Percentiles rank a stretch among this genome's conserved stretches.
phyloP scores from a whole-genome alignment of 495 filamentous ascomycete species.

The Oleoguttula mirabilis region DNA sequence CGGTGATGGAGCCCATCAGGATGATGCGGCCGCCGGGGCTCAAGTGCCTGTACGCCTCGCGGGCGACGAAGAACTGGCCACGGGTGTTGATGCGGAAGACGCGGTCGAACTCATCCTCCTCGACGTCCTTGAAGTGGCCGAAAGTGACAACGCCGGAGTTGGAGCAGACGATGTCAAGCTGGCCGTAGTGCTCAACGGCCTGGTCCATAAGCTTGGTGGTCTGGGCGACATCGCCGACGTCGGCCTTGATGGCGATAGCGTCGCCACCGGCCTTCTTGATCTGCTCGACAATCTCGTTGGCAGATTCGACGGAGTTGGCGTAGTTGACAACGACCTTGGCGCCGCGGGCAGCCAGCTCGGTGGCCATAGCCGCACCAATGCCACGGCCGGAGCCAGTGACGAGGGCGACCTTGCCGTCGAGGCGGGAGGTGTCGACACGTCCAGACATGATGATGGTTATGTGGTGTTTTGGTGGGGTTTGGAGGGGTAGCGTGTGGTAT shows the following conservation, averaged over 20 bases:
- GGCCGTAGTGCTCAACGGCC: slow-evolving; percentile 33
- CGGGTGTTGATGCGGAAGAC: slow-evolving; percentile 49
- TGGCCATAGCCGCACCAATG: slow-evolving; percentile 34
- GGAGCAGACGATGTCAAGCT: slow-evolving; percentile 39
- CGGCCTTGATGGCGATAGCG: slow-evolving; percentile 40
- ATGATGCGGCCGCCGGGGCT: slow-evolving; percentile 50
- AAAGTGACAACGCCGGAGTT: slow-evolving; percentile 46
- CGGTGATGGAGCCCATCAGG: slow-evolving; percentile 53
- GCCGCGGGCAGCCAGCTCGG: slow-evolving; percentile 34
- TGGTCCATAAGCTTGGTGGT: slow-evolving; percentile 36
- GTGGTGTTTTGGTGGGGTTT: neutral
- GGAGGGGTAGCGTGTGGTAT: neutral
- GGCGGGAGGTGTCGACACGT: slow-evolving; percentile 20
- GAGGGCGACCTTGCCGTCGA: slow-evolving; percentile 36
- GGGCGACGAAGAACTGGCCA: slow-evolving; percentile 52
- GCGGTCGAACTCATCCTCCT: slow-evolving; percentile 41
- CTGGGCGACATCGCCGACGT: slow-evolving; percentile 37
- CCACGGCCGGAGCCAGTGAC: slow-evolving; percentile 36
- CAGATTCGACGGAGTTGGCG: slow-evolving; percentile 35
- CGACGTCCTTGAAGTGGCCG: slow-evolving; percentile 36
- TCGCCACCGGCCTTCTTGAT: slow-evolving; percentile 35
- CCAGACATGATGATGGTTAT: slow-evolving; percentile 3
- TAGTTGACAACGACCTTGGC: slow-evolving; percentile 38
- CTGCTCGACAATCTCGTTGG: slow-evolving; percentile 36
- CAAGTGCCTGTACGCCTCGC: slow-evolving; percentile 53